Base-by-base conservation (phyloP, 2,329 filamentous ascomycete species). In the Emericellopsis cladophorae region DNA sequence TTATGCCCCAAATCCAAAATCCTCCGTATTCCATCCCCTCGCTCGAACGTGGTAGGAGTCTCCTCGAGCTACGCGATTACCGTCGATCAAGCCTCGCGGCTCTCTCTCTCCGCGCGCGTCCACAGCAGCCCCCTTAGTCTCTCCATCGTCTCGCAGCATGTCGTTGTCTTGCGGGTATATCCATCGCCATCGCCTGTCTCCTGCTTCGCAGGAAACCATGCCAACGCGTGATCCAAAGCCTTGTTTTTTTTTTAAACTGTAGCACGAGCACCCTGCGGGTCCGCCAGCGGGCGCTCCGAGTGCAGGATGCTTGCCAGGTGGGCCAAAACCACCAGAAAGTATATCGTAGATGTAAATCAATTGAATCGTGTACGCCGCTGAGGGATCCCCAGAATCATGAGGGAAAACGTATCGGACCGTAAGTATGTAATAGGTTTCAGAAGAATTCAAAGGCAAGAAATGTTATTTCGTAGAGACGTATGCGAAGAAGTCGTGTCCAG, bases 131-230 rank as follows among this genome's bases (percentile, higher is more conserved):
- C 15, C 26, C n/a, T 31, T 39, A 10, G 12, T 40, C 29, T 32
- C 37, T 37, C 36, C 23, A 12, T 26, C 18, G n/a, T 36, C 40
- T 37, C 36, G 40, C 34, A 41, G 22, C n/a, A 41, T 41, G 33
- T 36, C 33, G 32, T 41, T 41, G 40, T 40, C 37, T 38, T 32
- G 24, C n/a, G 41, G 44, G 44, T 45, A 45, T 45, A 45, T 45
- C 44, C 44, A 42, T 45, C 44, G 44, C 44, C 42, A 36, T 33
- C 43, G 42, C 36, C 36, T 41, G 22, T 43, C 32, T 43, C 11
- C 41, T 34, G 29, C 12, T 37, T 38, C 23, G 24, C 29, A 43
- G 40, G 33, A 39, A 23, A 42, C 24, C 29, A 37, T 39, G 24
- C 23, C 23, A 34, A 32, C 18, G 23, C 31, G 36, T 42, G 36